These are phyloP conservation scores for Fraxinus excelsior DNA, from an alignment of 257 asterid genomes.

Conservation along the genomic window DNA sequence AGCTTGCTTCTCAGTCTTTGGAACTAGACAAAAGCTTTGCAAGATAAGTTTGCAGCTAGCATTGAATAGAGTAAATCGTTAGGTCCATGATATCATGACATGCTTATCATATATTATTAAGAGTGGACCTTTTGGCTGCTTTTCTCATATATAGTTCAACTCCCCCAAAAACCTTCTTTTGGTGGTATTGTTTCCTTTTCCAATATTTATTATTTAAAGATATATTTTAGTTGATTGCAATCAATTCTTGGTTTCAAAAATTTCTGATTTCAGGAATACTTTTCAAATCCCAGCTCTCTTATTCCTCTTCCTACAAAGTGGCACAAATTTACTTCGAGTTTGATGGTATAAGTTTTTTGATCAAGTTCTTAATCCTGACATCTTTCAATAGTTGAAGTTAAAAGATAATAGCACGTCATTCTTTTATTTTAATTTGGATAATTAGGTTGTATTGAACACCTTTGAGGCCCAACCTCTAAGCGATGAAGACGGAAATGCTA, in stretches of 20 bases:
- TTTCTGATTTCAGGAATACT: constrained; percentile 63
- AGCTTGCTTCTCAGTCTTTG: background rate
- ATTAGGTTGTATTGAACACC: constrained; percentile 78
- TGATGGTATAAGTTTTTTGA: constrained; percentile 49
- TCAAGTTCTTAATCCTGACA: constrained; percentile 9
- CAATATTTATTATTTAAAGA: background rate
- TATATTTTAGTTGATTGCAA: constrained; percentile 9
- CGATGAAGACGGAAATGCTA: constrained; percentile 85
- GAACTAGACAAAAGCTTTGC: background rate
- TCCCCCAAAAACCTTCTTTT: background rate
- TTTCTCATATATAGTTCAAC: background rate
- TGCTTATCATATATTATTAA: background rate
- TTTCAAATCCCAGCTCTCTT: constrained; percentile 84
- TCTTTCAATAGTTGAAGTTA: background rate
- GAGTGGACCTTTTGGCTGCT: constrained; percentile 7
- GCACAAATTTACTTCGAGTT: constrained; percentile 82
- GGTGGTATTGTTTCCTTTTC: constrained; percentile 9
- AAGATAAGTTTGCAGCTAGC: background rate
- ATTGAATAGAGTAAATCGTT: background rate
- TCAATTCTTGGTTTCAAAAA: constrained; percentile 9
- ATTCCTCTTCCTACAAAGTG: constrained; percentile 73
- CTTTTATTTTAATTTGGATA: constrained; percentile 24
- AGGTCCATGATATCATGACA: background rate
- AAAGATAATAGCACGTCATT: constrained; percentile 7
- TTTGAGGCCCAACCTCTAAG: constrained; percentile 96